Base-by-base conservation (phyloP, 257 asterid genomes). In the Forsythia suspensa region DNA sequence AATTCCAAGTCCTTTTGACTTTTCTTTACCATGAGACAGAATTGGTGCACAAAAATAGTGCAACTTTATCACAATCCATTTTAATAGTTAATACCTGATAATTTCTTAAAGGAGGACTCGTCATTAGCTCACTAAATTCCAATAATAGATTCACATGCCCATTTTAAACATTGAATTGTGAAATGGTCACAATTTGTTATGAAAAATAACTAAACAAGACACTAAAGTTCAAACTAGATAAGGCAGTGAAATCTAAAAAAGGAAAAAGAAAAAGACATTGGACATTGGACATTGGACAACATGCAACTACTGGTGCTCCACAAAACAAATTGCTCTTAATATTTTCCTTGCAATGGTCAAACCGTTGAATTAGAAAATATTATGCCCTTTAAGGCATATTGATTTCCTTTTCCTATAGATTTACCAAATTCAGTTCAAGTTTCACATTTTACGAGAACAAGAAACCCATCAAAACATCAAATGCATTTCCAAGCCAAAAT, bases 91-190 rank as follows among this genome's bases (percentile, higher is more conserved):
- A 24, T 6, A 52, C 18, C 18, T 66, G 70, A 63, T 18, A 16
- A n/a, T 55, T 7, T 55, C 65, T 55, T 55, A 55, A 55, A 55
- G 29, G 24, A n/a, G 29, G 29, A 55, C 65, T 55, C 6, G 10
- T 18, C 65, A 63, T 18, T 80, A 72, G 57, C 66, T 76, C 66
- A 12, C 61, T 70, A 84, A 57, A 65, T 72, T n/a, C 71, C 39
- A 75, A 34, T 36, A 21, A 61, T 44, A 21, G 70, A 63, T 29
- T 70, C 82, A 29, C 46, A 21, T n/a, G 6, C 1, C 16, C 85
- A 77, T 18, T 73, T 77, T 84, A 21, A 63, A 3, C 38, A 21
- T 8, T 63, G 1, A 63, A 69, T 4, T 13, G 70, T 37, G 48
- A 44, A 46, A 73, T 13, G 15, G 34, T n/a, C 38, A 44, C n/a